Percentiles rank a stretch among this genome's conserved stretches.
These are phyloP conservation scores for Schizosaccharomyces osmophilus DNA, from an alignment of 805 yeast species.

Conservation along the genomic window DNA sequence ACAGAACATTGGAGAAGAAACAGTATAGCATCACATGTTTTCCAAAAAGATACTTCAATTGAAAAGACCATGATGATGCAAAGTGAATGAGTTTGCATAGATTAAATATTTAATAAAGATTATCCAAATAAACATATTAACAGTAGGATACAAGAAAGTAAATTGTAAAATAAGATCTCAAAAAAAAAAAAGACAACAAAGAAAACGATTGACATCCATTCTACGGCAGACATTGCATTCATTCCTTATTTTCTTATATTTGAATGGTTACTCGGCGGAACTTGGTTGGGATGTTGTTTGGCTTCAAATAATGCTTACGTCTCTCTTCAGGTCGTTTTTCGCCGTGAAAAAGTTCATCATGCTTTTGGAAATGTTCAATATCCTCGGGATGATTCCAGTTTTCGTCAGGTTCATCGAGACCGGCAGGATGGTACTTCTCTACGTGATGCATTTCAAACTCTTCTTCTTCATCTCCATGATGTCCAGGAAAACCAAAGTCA, in stretches of 20 bases:
- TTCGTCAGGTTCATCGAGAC: conserved; percentile 3
- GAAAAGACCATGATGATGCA: too few relatives aligned
- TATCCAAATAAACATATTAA: too few relatives aligned
- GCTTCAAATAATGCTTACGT: neutral
- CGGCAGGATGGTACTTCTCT: conserved; percentile 27
- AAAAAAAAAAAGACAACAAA: neutral
- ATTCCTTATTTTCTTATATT: neutral
- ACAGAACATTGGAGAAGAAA: too few relatives aligned
- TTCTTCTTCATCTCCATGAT: conserved; percentile 76
- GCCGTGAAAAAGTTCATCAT: neutral
- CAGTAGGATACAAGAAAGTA: too few relatives aligned
- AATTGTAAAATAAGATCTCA: too few relatives aligned
- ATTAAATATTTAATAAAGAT: too few relatives aligned
- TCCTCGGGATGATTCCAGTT: conserved; percentile 5
- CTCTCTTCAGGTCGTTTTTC: neutral
- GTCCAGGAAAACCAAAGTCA: conserved; percentile 78
- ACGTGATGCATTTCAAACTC: conserved; percentile 91
- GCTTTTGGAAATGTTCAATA: conserved; percentile 25
- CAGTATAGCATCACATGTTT: too few relatives aligned
- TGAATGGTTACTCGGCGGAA: neutral
- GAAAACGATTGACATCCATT: neutral
- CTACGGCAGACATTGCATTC: neutral
- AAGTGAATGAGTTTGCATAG: too few relatives aligned
- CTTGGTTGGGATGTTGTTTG: neutral
- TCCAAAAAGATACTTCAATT: too few relatives aligned